Conservation (phyloP, 257 asterid genomes). For the Perilla frutescens region DNA sequence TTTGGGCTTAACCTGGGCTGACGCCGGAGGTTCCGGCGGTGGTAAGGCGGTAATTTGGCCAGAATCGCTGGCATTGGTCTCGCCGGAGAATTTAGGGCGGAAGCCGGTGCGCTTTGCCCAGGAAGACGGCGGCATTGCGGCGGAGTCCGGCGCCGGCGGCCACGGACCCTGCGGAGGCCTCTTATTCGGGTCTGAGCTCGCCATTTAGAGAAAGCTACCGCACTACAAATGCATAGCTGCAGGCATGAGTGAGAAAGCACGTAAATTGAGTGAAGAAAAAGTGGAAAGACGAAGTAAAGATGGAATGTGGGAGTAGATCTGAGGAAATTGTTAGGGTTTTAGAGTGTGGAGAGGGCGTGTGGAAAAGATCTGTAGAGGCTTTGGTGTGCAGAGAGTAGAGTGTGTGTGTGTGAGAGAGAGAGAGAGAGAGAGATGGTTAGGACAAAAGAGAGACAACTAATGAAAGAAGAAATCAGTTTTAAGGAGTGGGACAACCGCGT, state of each 20-base stretch:
- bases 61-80: slow-evolving; percentile 81
- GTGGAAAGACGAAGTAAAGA: neutral
- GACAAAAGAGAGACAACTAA: slow-evolving; percentile 37
- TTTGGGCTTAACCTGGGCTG: slow-evolving; percentile 39
- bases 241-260: neutral
- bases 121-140: slow-evolving; percentile 85
- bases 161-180: slow-evolving; percentile 75
- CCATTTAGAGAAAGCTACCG: slow-evolving; percentile 46
- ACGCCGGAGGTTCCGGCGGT: slow-evolving; percentile 43
- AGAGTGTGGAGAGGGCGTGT: slow-evolving; percentile 29
- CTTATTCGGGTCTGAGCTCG: slow-evolving; percentile 76
- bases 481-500: slow-evolving; percentile 31
- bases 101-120: slow-evolving; percentile 98
- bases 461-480: slow-evolving; percentile 8
- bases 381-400: slow-evolving; percentile 14
- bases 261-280: neutral
- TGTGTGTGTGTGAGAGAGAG: slow-evolving; percentile 35
- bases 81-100: slow-evolving; percentile 94
- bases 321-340: slow-evolving; percentile 51
- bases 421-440: slow-evolving; percentile 25
- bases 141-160: slow-evolving; percentile 77
- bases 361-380: slow-evolving; percentile 20
- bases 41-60: slow-evolving; percentile 60
- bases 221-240: slow-evolving; percentile 42
- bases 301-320: slow-evolving; percentile 48